These are phyloP conservation scores for Sugiyamaella marilandica DNA, from an alignment of 805 yeast species.

Conservation along the genomic window DNA sequence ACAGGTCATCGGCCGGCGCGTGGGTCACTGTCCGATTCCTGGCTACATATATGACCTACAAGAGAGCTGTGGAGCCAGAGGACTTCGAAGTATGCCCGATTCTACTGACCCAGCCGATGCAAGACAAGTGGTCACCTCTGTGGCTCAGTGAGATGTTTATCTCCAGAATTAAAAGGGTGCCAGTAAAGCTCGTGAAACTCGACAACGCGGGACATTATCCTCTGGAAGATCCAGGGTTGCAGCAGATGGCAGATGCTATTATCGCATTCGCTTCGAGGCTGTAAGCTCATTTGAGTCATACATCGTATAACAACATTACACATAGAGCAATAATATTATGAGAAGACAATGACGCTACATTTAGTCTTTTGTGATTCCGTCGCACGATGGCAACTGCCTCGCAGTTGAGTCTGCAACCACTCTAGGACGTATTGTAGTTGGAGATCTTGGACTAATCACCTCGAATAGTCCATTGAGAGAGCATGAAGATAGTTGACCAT, in stretches of 20 bases:
- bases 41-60: slow-evolving; percentile 1
- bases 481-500: no score
- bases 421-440: no score
- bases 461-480: no score
- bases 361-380: no score
- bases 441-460: no score
- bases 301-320: no score
- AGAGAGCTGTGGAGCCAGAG: slow-evolving; percentile 5
- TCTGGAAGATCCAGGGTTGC: slow-evolving; percentile 8
- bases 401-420: no score
- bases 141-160: slow-evolving; percentile 4
- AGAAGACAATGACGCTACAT: no score
- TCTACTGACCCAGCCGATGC: slow-evolving; percentile 4
- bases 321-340: no score
- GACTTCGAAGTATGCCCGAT: slow-evolving; percentile 7
- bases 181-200: slow-evolving; percentile 4
- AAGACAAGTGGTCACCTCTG: slow-evolving; percentile 7
- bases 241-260: slow-evolving; percentile 6
- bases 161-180: background rate
- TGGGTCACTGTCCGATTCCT: slow-evolving; percentile 4
- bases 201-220: slow-evolving; percentile 7
- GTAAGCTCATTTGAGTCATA: no score
- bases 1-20: slow-evolving; percentile 3
- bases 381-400: no score
- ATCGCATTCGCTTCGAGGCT: background rate